These are phyloP conservation scores for Boechera divaricarpa DNA, from an alignment of 345 rosid genomes.

Conservation along the genomic window DNA sequence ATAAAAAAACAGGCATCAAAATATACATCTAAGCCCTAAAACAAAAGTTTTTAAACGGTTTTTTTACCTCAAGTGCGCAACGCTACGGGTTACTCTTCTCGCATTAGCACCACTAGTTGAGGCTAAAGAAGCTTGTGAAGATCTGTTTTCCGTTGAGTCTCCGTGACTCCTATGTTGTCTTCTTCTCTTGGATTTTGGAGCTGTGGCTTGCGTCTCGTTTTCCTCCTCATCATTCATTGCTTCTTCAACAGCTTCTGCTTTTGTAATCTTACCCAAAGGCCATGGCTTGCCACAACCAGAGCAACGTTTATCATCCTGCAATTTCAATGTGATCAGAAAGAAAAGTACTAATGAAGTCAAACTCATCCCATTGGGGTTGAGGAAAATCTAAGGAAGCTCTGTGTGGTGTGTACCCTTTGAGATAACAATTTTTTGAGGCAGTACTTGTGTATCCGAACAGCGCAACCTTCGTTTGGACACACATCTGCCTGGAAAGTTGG, in stretches of 20 bases:
- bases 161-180: constrained; percentile 43
- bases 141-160: constrained; percentile 33
- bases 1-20: constrained; percentile 22
- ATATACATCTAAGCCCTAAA: constrained; percentile 37
- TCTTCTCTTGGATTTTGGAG: constrained; percentile 51
- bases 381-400: constrained; percentile 2
- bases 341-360: background rate
- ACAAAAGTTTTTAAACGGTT: background rate
- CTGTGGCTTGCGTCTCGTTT: constrained; percentile 38
- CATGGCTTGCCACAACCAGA: constrained; percentile 70
- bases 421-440: constrained; percentile 69
- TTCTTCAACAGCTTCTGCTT: constrained; percentile 57
- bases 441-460: constrained; percentile 71
- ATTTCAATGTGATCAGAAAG: background rate
- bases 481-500: constrained; percentile 64
- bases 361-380: background rate
- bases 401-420: constrained; percentile 54
- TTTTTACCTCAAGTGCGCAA: constrained; percentile 46
- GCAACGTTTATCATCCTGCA: constrained; percentile 64
- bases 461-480: constrained; percentile 71
- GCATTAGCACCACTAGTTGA: constrained; percentile 38
- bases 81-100: constrained; percentile 66
- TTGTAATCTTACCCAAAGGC: constrained; percentile 48
- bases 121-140: constrained; percentile 54
- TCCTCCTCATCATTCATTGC: constrained; percentile 55